A percentile compares a stretch with the other conserved stretches of the same genome.
Conservation (phyloP, 2,329 filamentous ascomycete species). For the Talaromyces sp. region DNA sequence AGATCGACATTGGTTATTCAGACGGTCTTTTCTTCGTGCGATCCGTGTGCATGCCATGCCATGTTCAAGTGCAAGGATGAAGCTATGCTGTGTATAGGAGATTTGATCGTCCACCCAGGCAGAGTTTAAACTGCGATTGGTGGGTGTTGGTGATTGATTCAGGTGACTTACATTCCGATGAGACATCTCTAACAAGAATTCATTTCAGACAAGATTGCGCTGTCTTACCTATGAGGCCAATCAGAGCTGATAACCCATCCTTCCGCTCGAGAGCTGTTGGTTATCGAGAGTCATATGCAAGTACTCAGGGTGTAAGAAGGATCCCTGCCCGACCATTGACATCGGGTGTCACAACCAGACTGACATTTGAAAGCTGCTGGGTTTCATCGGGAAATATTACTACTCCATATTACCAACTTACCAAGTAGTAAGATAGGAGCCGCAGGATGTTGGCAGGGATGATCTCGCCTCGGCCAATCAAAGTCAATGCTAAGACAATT, state of each 20-base stretch:
- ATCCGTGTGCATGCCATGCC: no score
- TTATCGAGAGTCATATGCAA: background rate
- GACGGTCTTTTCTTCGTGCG: no score
- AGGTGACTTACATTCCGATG: no score
- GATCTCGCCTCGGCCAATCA: background rate
- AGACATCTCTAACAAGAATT: background rate
- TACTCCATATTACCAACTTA: background rate
- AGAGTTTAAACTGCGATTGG: background rate
- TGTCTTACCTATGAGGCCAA: background rate
- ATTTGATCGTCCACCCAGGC: no score
- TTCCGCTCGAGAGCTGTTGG: background rate
- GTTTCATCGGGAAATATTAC: background rate
- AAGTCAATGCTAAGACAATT: background rate
- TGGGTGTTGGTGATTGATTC: background rate
- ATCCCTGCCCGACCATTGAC: background rate
- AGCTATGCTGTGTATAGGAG: background rate
- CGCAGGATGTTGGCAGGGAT: background rate
- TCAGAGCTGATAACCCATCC: background rate
- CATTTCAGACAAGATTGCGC: background rate
- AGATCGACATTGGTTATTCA: no score
- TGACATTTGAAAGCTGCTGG: background rate
- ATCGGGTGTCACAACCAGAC: background rate
- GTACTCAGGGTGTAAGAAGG: no score
- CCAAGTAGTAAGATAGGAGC: background rate
- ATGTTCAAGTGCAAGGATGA: no score